These are phyloP conservation scores for Trichoderma virens DNA, from an alignment of 495 filamentous ascomycete species.

Conservation along the genomic window DNA sequence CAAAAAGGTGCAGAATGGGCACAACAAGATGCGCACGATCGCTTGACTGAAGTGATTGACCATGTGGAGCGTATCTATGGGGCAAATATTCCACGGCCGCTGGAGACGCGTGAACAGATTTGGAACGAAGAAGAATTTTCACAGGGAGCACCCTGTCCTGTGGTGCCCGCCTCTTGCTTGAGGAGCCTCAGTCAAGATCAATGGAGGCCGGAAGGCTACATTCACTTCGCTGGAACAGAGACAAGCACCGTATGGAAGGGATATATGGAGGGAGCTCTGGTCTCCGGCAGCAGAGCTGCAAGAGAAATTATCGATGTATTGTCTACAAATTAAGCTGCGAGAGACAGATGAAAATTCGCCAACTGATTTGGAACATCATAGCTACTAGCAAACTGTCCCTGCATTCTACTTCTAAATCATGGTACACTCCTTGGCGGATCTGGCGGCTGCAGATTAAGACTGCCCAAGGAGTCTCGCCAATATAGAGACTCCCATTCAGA, in stretches of 20 bases:
- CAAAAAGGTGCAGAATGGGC: constrained; percentile 20
- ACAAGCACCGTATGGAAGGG: constrained; percentile 34
- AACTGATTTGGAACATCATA: not conserved
- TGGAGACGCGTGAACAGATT: constrained; percentile 14
- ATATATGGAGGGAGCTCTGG: constrained; percentile 42
- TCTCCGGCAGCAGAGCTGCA: constrained; percentile 19
- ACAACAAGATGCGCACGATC: constrained; percentile 12
- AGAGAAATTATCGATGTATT: not conserved
- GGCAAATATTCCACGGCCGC: constrained; percentile 8
- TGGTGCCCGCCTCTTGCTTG: constrained; percentile 23
- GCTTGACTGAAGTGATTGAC: constrained; percentile 8
- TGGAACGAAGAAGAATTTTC: constrained; percentile 17
- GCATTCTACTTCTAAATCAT: too few relatives aligned
- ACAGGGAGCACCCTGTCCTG: constrained; percentile 17
- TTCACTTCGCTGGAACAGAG: constrained; percentile 41
- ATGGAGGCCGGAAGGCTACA: constrained; percentile 20
- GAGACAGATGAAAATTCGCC: not conserved
- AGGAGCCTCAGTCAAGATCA: constrained; percentile 20
- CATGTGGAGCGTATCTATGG: constrained; percentile 11
- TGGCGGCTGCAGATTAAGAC: too few relatives aligned
- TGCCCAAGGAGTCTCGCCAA: too few relatives aligned
- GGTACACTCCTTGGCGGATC: too few relatives aligned
- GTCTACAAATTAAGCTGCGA: not conserved
- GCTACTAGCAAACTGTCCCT: too few relatives aligned
- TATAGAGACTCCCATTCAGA: too few relatives aligned